Conservation (phyloP, 805 yeast species). For the Phaffomyces thermotolerans region DNA sequence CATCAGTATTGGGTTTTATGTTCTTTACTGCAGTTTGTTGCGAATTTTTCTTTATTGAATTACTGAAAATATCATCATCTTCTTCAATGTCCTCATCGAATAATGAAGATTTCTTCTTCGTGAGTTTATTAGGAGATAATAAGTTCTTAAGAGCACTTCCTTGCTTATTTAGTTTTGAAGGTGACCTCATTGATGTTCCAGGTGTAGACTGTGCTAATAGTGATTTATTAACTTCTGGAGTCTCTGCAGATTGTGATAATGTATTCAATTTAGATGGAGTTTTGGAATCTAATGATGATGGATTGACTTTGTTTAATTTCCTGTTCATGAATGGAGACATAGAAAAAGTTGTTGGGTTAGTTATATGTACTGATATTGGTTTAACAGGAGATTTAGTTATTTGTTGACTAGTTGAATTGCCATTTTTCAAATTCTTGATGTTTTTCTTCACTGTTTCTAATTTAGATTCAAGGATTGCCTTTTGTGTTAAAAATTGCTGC, state of each 20-base stretch:
- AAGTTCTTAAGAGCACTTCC: constrained; percentile 21
- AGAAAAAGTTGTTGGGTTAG: constrained; percentile 13
- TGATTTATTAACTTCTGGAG: constrained; percentile 8
- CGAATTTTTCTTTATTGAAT: constrained; percentile 11
- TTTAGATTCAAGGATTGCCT: constrained; percentile 29
- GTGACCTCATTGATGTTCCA: constrained; percentile 15
- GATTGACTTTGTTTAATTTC: background rate
- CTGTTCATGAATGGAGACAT: constrained; percentile 18
- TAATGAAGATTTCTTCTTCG: constrained; percentile 17
- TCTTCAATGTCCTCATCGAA: constrained; percentile 25
- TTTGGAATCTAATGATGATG: background rate
- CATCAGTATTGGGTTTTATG: background rate
- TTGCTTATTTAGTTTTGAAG: constrained; percentile 15
- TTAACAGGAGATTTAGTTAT: constrained; percentile 9
- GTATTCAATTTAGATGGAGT: background rate
- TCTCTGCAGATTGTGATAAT: constrained; percentile 11
- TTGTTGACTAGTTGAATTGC: constrained; percentile 7
- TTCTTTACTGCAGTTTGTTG: constrained; percentile 2
- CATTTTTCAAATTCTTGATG: constrained; percentile 22
- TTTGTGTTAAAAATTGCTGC: constrained; percentile 27
- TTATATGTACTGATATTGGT: constrained; percentile 2
- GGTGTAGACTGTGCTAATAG: constrained; percentile 24
- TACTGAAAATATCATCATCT: constrained; percentile 22
- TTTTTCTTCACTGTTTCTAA: constrained; percentile 28
- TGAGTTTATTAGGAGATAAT: constrained; percentile 13